phyloP scores from a whole-genome alignment of 1,139 yeast species.

The Yamadazyma atlantica region DNA sequence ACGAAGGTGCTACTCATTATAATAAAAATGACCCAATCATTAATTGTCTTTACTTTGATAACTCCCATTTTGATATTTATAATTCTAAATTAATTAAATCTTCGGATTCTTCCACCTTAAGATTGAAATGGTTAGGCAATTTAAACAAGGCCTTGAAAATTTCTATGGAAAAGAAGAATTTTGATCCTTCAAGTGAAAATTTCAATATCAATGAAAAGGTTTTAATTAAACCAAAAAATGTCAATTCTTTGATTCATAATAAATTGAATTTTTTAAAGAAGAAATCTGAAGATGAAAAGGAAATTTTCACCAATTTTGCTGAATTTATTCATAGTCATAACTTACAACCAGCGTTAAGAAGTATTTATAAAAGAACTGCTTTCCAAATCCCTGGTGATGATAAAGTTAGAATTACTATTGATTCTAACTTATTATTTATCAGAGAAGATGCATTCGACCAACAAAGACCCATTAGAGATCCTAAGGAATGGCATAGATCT shows the following conservation, averaged over 20 bases:
- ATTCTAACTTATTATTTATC: slow-evolving; percentile 81
- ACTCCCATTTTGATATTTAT: slow-evolving; percentile 77
- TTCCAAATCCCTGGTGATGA: slow-evolving; percentile 98
- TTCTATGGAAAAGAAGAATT: slow-evolving; percentile 76
- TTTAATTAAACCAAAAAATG: slow-evolving; percentile 67
- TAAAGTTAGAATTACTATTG: slow-evolving; percentile 83
- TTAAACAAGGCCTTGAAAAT: slow-evolving; percentile 75
- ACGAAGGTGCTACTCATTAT: slow-evolving; percentile 6
- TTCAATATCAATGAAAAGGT: slow-evolving; percentile 60
- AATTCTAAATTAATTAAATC: slow-evolving; percentile 77
- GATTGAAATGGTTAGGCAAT: slow-evolving; percentile 91
- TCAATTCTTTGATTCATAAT: slow-evolving; percentile 34
- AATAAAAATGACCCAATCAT: slow-evolving; percentile 70
- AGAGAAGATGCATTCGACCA: slow-evolving; percentile 88
- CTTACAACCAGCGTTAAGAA: slow-evolving; percentile 82
- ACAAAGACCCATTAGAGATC: slow-evolving; percentile 86
- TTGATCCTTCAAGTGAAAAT: slow-evolving; percentile 54
- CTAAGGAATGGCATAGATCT: slow-evolving; percentile 85
- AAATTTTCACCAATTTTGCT: slow-evolving; percentile 59
- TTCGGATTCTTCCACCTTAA: slow-evolving; percentile 68
- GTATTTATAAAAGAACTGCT: slow-evolving; percentile 88
- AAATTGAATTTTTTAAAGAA: slow-evolving; percentile 26
- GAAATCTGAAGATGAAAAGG: slow-evolving; percentile 26
- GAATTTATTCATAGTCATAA: slow-evolving; percentile 62
- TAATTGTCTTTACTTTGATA: slow-evolving; percentile 87